These are phyloP conservation scores for Hymenoscyphus occultus DNA, from an alignment of 2,329 filamentous ascomycete species.

Conservation along the genomic window DNA sequence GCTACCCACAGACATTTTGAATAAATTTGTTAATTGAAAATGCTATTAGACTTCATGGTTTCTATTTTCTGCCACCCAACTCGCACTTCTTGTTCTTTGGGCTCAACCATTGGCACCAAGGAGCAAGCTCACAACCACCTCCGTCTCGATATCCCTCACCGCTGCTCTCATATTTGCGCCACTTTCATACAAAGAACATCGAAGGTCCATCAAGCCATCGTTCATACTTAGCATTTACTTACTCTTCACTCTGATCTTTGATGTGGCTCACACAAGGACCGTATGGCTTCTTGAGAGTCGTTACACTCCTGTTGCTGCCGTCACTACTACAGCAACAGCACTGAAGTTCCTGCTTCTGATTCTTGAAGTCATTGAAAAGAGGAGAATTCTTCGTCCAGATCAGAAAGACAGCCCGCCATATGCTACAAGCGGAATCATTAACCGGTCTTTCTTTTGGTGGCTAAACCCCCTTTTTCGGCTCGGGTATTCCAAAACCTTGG, in stretches of 20 bases:
- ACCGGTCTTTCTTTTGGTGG: conserved; percentile 39
- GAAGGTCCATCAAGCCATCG: conserved; percentile 8
- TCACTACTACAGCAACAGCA: conserved; percentile 21
- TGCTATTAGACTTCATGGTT: background rate
- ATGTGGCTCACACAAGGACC: conserved; percentile 8
- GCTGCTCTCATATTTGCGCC: background rate
- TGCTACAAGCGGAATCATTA: conserved; percentile 37
- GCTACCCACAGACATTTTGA: too few species aligned
- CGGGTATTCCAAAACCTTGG: conserved; percentile 35
- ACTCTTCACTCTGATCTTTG: background rate
- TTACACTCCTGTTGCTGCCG: conserved; percentile 14
- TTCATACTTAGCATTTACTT: conserved; percentile 5
- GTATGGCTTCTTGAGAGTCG: conserved; percentile 26
- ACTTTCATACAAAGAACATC: conserved; percentile 7
- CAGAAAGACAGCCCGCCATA: conserved; percentile 30
- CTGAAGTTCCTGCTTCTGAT: conserved; percentile 25
- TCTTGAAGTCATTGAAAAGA: conserved; percentile 28
- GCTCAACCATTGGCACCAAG: conserved; percentile 1
- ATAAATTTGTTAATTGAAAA: background rate
- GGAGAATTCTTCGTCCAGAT: conserved; percentile 16
- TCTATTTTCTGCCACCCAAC: background rate
- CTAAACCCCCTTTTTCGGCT: conserved; percentile 36
- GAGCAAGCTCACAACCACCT: conserved; percentile 25
- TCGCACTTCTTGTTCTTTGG: conserved; percentile 7
- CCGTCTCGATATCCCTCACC: background rate